Conservation (phyloP, 345 rosid species). For the Brassica incana region DNA sequence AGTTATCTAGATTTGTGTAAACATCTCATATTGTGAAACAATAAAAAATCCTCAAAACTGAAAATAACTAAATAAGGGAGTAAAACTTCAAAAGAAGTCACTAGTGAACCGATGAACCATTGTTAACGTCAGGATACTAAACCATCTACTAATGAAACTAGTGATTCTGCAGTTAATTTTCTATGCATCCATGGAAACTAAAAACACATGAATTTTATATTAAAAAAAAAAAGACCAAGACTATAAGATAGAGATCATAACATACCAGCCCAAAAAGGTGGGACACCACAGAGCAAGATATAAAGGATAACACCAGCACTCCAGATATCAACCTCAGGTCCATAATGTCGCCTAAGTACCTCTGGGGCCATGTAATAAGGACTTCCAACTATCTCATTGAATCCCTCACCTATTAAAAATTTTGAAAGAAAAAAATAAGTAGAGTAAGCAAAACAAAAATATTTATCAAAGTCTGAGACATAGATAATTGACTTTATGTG, state of each 20-base stretch:
- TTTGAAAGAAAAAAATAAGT: background rate
- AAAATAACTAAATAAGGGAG: background rate
- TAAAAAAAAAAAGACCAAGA: background rate
- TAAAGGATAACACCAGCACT: conserved; percentile 91
- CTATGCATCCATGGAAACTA: conserved; percentile 13
- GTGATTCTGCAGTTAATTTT: background rate
- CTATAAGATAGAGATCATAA: conserved; percentile 24
- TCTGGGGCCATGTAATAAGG: conserved; percentile 98
- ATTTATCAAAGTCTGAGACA: background rate
- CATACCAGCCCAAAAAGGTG: conserved; percentile 91
- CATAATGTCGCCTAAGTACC: conserved; percentile 74
- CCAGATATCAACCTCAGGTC: conserved; percentile 90
- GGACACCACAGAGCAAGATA: conserved; percentile 85
- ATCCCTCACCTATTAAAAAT: conserved; percentile 56
- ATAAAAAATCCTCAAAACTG: too few species aligned
- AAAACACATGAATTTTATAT: background rate
- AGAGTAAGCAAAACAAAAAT: background rate
- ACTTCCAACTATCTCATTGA: conserved; percentile 89
- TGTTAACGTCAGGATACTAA: background rate
- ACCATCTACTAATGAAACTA: background rate
- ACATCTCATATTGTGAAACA: too few species aligned
- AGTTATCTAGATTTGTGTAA: too few species aligned
- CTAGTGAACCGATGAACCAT: background rate
- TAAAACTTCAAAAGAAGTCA: background rate
- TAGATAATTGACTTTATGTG: background rate